These are phyloP conservation scores for Lotmaria passim DNA, from an alignment of 208 protist species.

Conservation along the genomic window DNA sequence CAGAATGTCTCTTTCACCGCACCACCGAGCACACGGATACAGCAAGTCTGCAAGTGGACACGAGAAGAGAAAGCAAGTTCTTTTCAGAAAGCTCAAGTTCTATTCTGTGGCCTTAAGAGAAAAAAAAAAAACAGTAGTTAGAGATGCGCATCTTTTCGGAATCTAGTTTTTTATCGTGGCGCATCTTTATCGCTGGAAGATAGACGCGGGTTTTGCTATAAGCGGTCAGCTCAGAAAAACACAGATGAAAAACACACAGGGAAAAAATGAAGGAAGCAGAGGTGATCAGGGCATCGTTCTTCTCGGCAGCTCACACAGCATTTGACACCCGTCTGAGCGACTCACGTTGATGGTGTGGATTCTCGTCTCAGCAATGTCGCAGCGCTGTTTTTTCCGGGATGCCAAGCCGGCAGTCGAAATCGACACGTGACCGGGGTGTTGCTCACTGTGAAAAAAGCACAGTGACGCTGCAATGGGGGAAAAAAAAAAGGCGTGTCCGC, in stretches of 20 bases:
- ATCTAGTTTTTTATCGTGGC: too few relatives aligned
- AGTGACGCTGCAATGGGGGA: too few relatives aligned
- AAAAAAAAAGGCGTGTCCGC: too few relatives aligned
- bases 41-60: neutral
- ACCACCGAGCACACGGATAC: neutral
- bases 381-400: constrained; percentile 8
- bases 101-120: neutral
- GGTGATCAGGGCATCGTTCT: neutral
- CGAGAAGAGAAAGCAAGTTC: neutral
- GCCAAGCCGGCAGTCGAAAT: neutral
- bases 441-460: too few relatives aligned
- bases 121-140: neutral
- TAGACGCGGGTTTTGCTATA: neutral
- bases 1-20: too few relatives aligned
- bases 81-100: too few relatives aligned
- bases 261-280: neutral
- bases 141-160: neutral
- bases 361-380: constrained; percentile 7
- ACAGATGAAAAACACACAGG: neutral
- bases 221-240: neutral
- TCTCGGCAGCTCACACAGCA: neutral
- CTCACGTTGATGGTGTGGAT: constrained; percentile 23
- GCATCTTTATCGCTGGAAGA: neutral
- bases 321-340: constrained; percentile 9
- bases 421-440: neutral